Conservation (phyloP, 106 monocot genomes). For the Cymbidium sinense region DNA sequence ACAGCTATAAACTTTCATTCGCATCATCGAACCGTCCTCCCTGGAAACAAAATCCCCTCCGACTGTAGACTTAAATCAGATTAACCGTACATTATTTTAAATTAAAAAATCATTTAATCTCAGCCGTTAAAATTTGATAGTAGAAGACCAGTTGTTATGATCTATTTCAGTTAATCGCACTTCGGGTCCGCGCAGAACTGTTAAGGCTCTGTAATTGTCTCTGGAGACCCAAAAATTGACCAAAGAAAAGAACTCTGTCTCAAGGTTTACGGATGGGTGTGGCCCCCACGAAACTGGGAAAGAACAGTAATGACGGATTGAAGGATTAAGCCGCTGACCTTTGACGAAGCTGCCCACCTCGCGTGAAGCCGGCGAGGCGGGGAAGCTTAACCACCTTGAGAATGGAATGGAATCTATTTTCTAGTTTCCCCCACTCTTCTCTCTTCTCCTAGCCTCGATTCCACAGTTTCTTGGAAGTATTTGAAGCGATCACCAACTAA, state of each 20-base stretch:
- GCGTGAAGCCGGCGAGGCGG: background rate
- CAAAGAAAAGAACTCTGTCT: background rate
- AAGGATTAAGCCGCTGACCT: background rate
- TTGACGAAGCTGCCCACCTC: background rate
- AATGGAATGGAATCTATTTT: background rate
- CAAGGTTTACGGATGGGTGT: background rate
- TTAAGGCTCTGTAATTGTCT: background rate
- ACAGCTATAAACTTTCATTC: background rate
- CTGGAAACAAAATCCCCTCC: background rate
- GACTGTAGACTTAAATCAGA: background rate
- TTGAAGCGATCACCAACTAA: too few relatives aligned
- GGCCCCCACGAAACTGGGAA: background rate
- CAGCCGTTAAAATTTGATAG: background rate
- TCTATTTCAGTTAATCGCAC: background rate
- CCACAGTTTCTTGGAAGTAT: background rate
- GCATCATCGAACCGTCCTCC: background rate
- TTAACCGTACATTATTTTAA: background rate
- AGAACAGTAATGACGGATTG: background rate
- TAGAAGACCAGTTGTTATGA: background rate
- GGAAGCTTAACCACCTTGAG: background rate
- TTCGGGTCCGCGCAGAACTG: background rate
- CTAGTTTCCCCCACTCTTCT: background rate
- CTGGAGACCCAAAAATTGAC: background rate
- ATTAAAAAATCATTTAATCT: background rate
- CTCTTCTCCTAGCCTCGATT: background rate